Conservation (phyloP, 768 basidiomycete genomes). For the Tylopilus intermedius region DNA sequence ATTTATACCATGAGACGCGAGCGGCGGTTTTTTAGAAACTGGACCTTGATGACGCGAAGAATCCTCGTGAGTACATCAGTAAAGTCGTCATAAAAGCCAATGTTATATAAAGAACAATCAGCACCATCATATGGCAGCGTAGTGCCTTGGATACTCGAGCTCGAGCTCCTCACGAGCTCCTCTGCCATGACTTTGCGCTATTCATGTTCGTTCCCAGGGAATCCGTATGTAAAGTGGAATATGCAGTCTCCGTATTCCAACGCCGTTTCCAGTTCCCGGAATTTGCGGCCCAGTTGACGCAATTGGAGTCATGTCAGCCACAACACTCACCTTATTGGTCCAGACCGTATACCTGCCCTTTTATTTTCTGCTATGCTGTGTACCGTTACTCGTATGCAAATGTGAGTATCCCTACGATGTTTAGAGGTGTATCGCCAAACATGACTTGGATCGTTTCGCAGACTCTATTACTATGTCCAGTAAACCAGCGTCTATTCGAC, state of each 20-base stretch:
- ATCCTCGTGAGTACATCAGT: too few relatives aligned
- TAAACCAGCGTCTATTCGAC: neutral
- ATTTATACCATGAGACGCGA: too few relatives aligned
- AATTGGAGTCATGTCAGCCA: neutral
- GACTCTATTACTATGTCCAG: constrained; percentile 11
- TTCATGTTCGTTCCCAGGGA: too few relatives aligned
- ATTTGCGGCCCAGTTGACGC: neutral
- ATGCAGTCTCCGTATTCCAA: neutral
- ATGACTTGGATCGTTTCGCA: neutral
- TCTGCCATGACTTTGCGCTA: too few relatives aligned
- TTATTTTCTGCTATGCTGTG: neutral
- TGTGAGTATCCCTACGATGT: neutral
- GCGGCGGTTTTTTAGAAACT: too few relatives aligned
- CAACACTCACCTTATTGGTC: neutral
- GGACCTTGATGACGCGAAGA: too few relatives aligned
- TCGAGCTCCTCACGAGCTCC: too few relatives aligned
- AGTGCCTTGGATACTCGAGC: too few relatives aligned
- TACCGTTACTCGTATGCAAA: constrained; percentile 11
- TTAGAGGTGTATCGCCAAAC: too few relatives aligned
- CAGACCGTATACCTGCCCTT: neutral
- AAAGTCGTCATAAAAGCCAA: too few relatives aligned
- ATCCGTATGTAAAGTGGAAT: neutral
- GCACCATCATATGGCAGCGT: neutral
- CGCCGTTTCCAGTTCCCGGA: neutral
- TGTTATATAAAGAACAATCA: too few relatives aligned